phyloP scores from a whole-genome alignment of 129 eudicot genomes.

The Logfia minima region DNA sequence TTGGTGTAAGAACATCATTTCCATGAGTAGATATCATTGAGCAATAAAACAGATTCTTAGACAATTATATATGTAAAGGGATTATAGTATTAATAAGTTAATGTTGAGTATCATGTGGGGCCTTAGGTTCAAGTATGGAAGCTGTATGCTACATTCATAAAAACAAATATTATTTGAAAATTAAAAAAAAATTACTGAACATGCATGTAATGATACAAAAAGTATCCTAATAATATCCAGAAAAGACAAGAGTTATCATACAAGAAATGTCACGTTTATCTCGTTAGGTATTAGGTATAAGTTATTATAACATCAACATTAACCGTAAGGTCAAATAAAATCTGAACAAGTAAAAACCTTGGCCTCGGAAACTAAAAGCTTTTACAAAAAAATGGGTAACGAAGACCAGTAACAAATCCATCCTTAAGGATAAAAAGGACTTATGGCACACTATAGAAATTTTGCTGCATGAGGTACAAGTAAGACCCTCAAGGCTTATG shows the following conservation, averaged over 20 bases:
- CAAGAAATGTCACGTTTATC: conserved; percentile 31
- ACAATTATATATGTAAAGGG: not conserved
- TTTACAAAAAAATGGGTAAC: conserved; percentile 16
- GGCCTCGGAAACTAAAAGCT: not conserved
- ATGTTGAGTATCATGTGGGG: not conserved
- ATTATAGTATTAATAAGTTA: not conserved
- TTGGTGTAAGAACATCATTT: not conserved
- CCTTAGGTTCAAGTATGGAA: not conserved
- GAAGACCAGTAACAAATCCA: conserved; percentile 21
- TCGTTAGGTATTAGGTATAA: conserved; percentile 17
- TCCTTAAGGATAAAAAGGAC: conserved; percentile 21
- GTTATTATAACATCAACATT: not conserved
- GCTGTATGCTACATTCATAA: not conserved
- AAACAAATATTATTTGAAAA: not conserved
- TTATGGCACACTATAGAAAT: conserved; percentile 22
- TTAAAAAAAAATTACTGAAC: not conserved
- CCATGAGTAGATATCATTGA: not conserved
- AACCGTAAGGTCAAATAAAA: conserved; percentile 7
- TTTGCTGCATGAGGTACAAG: not conserved
- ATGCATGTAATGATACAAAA: not conserved
- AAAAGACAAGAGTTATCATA: not conserved
- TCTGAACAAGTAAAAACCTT: conserved; percentile 16
- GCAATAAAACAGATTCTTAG: not conserved
- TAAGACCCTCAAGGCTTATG: conserved; percentile 20
- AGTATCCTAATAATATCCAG: not conserved